Evolutionary conservation across 2,329 filamentous ascomycete species (phyloP), one percentile per base, ranked within the genome.

Genomic region (Penicillium sp.): DNA sequence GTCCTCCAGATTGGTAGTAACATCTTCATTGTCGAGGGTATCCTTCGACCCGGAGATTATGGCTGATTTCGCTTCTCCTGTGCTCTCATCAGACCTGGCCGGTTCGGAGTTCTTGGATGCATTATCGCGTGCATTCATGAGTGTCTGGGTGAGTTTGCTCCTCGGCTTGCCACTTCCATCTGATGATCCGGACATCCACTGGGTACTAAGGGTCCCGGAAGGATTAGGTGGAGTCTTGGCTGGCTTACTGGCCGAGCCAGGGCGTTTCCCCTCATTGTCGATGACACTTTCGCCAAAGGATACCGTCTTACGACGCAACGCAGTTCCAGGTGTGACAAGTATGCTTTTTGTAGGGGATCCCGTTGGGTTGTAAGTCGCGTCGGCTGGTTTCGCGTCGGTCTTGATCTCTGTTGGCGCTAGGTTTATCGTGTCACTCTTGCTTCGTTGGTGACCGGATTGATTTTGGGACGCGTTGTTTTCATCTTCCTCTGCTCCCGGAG

Each of bases 271-370:
- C 60, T 84, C 82, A 59, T 84, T 84, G 60, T 85, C 81, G 29
- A 81, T 72, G 2, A 85, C 81, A 18, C 82, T 76, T 18, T 81
- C 79, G 7, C 82, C 82, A 65, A 86, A 86, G 0, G 83, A 83
- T 8, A 87, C 83, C 0, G 82, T 84, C 66, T 87, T 87, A 49
- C 82, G 77, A 50, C 81, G 77, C 31, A 76, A 77, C 10, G 76
- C 79, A 2, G 83, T 85, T 4, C 85, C 83, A 6, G 85, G 85
- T 0, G 85, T 87, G 66, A 85, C 76, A n/a, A 87, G 78, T 50
- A 87, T 87, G 59, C 84, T 84, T 64, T 86, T 86, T 1, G 82
- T 81, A 1, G 82, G 82, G 24, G 82, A 84, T 18, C 72, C 66
- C 55, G 72, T 65, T 26, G 69, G 61, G 47, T 72, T 73, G 45